These are phyloP conservation scores for Hortaea werneckii DNA, from an alignment of 2,329 filamentous ascomycete species.

Conservation along the genomic window DNA sequence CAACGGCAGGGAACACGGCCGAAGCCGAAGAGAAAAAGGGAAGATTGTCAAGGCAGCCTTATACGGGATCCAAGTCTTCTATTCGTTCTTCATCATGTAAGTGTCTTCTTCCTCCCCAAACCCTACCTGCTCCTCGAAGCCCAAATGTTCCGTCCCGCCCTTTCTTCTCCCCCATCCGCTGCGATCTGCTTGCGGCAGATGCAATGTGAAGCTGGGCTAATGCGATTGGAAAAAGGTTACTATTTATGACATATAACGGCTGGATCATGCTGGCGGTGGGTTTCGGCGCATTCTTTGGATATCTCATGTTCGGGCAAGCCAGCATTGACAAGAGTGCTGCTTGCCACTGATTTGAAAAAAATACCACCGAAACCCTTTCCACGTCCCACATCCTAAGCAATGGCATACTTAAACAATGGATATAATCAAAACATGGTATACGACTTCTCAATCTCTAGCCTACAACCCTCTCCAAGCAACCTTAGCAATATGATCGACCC, in stretches of 20 bases:
- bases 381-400: too few species aligned
- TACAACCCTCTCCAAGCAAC: conserved; percentile 46
- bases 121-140: background rate
- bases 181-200: background rate
- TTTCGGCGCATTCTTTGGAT: conserved; percentile 80
- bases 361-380: background rate
- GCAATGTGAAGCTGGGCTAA: background rate
- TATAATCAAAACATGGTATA: background rate
- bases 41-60: conserved; percentile 71
- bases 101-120: conserved; percentile 31
- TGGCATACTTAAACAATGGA: too few species aligned
- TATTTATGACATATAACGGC: conserved; percentile 99
- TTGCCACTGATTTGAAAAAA: conserved; percentile 56
- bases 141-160: background rate
- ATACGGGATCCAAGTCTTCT: conserved; percentile 92
- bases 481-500: conserved; percentile 85
- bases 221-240: conserved; percentile 54
- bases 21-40: conserved; percentile 51
- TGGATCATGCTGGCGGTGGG: conserved; percentile 92
- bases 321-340: conserved; percentile 69
- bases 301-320: conserved; percentile 66
- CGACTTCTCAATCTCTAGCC: background rate
- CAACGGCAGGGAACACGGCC: conserved; percentile 52
- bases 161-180: background rate
- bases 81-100: conserved; percentile 99